Percentiles rank a stretch among this genome's conserved stretches.
These are phyloP conservation scores for Bipolaris oryzae DNA, from an alignment of 2,329 filamentous ascomycete genomes.

Conservation along the genomic window DNA sequence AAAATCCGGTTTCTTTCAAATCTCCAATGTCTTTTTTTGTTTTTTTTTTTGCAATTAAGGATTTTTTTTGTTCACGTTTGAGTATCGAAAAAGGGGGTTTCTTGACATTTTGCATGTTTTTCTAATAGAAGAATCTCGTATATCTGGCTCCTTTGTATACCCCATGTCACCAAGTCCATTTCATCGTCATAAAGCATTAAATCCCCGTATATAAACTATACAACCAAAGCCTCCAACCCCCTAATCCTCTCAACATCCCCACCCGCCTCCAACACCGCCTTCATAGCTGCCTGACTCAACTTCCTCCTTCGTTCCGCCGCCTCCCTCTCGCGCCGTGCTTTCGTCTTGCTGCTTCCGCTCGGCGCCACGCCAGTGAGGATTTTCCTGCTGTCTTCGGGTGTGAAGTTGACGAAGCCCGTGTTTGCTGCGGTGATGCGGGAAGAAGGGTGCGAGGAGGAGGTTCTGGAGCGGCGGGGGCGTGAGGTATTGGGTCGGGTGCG, in stretches of 20 bases:
- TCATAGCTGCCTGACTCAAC: conserved; percentile 70
- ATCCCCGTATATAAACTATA: conserved; percentile 18
- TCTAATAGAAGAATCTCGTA: no score
- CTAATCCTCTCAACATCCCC: conserved; percentile 62
- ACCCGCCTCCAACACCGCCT: conserved; percentile 72
- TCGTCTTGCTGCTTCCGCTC: conserved; percentile 90
- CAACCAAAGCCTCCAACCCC: conserved; percentile 46
- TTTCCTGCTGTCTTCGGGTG: conserved; percentile 75
- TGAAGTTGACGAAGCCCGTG: conserved; percentile 88
- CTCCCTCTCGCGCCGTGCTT: conserved; percentile 88
- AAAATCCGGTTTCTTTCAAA: no score
- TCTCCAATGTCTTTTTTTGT: no score
- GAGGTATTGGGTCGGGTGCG: conserved; percentile 13
- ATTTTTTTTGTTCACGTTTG: no score
- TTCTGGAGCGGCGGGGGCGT: conserved; percentile 30
- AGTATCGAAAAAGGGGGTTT: no score
- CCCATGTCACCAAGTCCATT: no score
- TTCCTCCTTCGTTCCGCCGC: conserved; percentile 75
- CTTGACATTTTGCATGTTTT: no score
- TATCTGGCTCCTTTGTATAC: no score
- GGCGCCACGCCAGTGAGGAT: conserved; percentile 91
- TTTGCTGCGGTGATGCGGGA: conserved; percentile 53
- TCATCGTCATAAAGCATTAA: no score
- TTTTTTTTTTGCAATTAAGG: no score
- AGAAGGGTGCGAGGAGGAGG: conserved; percentile 26